These are phyloP conservation scores for Cordyceps cateniannulata DNA, from an alignment of 2,329 filamentous ascomycete species.

Conservation along the genomic window DNA sequence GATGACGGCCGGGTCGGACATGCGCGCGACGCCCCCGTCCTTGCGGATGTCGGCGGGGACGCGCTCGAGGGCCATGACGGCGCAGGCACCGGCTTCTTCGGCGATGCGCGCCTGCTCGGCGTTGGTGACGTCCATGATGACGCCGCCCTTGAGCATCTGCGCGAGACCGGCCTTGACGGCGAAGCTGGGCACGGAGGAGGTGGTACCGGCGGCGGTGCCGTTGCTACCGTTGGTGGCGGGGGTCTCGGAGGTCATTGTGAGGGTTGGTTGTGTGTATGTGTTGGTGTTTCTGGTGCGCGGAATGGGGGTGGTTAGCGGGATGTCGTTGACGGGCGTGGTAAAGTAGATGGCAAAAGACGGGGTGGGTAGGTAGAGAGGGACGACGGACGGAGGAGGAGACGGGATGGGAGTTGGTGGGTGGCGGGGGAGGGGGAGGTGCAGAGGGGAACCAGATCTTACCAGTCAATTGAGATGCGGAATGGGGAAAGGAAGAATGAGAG, in stretches of 20 bases:
- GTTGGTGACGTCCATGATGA: slow-evolving; percentile 98
- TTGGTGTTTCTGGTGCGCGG: background rate
- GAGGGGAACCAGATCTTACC: background rate
- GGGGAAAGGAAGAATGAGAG: background rate
- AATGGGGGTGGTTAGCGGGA: background rate
- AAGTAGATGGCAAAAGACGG: background rate
- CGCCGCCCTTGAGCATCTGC: slow-evolving; percentile 97
- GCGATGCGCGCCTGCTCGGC: slow-evolving; percentile 92
- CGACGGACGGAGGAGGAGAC: no score
- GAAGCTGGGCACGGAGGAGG: slow-evolving; percentile 43
- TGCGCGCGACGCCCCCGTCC: slow-evolving; percentile 89
- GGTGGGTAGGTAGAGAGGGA: background rate
- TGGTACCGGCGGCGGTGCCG: slow-evolving; percentile 32
- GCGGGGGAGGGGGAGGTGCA: background rate
- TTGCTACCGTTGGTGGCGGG: slow-evolving; percentile 15
- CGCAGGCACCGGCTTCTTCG: slow-evolving; percentile 90
- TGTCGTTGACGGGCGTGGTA: background rate
- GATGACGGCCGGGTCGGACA: slow-evolving; percentile 94
- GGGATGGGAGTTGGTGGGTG: background rate
- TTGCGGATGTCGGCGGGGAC: slow-evolving; percentile 93
- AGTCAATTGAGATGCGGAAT: background rate
- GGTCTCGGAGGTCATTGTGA: slow-evolving; percentile 29
- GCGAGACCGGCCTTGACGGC: slow-evolving; percentile 91
- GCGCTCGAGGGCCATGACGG: slow-evolving; percentile 97
- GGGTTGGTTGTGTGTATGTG: background rate